These are phyloP conservation scores for Stevia rebaudiana DNA, from an alignment of 140 eudicot genomes.

Conservation along the genomic window DNA sequence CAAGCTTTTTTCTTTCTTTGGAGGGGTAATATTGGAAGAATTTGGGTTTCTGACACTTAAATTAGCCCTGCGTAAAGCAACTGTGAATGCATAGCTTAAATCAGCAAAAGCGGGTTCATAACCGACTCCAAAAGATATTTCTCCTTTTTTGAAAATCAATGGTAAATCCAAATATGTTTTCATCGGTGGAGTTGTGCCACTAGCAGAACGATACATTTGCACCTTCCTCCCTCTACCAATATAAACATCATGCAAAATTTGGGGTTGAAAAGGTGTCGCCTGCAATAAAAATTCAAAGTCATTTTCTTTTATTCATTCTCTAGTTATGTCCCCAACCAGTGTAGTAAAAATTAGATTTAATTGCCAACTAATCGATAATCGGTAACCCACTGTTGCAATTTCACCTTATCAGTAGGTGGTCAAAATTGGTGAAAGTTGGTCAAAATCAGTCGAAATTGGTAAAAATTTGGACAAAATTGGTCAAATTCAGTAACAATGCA, in stretches of 20 bases:
- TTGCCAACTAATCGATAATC: too few species aligned
- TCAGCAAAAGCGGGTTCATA: slow-evolving; percentile 88
- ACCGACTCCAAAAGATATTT: slow-evolving; percentile 80
- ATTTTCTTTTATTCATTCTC: slow-evolving; percentile 2
- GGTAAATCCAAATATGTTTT: slow-evolving; percentile 85
- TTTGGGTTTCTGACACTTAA: slow-evolving; percentile 81
- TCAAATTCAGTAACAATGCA: too few species aligned
- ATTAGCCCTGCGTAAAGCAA: slow-evolving; percentile 96
- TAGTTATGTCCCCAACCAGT: slow-evolving; percentile 8
- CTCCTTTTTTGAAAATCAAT: slow-evolving; percentile 69
- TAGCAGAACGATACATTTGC: slow-evolving; percentile 76
- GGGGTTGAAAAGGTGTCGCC: slow-evolving; percentile 97
- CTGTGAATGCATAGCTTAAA: slow-evolving; percentile 88
- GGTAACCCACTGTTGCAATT: too few species aligned
- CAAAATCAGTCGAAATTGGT: too few species aligned
- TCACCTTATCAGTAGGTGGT: too few species aligned
- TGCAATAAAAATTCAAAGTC: slow-evolving; percentile 34
- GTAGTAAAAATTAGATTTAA: too few species aligned
- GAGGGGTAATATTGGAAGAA: slow-evolving; percentile 53
- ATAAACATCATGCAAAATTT: slow-evolving; percentile 65
- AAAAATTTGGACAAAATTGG: too few species aligned
- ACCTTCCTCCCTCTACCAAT: slow-evolving; percentile 96
- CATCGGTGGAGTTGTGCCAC: slow-evolving; percentile 96
- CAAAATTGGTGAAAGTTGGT: too few species aligned
- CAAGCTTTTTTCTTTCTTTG: slow-evolving; percentile 89